These are phyloP conservation scores for Pseudocercospora ulei DNA, from an alignment of 2,329 filamentous ascomycete genomes.

Conservation along the genomic window DNA sequence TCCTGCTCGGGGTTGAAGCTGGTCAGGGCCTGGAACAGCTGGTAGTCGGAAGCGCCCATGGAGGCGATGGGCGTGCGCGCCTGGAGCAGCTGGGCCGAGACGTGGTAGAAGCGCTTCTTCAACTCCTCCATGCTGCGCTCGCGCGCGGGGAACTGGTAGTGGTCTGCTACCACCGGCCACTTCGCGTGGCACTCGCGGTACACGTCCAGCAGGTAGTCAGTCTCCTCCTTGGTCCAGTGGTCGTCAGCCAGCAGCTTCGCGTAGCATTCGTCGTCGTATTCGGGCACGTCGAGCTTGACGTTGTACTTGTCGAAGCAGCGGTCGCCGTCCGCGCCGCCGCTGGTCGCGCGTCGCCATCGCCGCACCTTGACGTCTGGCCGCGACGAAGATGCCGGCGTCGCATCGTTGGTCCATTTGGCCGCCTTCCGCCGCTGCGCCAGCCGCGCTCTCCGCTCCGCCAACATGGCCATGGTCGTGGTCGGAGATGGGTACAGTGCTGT, in stretches of 20 bases:
- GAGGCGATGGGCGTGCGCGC: constrained; percentile 68
- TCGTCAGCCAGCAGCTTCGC: constrained; percentile 59
- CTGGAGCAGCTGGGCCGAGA: constrained; percentile 73
- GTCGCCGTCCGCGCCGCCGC: constrained; percentile 7
- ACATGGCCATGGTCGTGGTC: too few species aligned
- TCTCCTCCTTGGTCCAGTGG: constrained; percentile 87
- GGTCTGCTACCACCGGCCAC: constrained; percentile 86
- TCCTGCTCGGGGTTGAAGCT: constrained; percentile 79
- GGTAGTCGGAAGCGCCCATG: constrained; percentile 81
- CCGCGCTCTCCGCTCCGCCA: constrained; percentile 3
- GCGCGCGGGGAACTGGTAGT: constrained; percentile 47
- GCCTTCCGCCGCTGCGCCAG: constrained; percentile 15
- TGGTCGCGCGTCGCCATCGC: constrained; percentile 13
- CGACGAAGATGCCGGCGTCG: neutral
- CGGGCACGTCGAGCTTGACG: constrained; percentile 63
- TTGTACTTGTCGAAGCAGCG: constrained; percentile 75
- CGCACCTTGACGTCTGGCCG: constrained; percentile 8
- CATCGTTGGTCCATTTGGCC: constrained; percentile 15
- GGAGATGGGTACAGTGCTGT: too few species aligned
- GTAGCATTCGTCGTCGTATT: constrained; percentile 84
- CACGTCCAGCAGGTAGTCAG: constrained; percentile 73
- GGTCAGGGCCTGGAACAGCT: constrained; percentile 70
- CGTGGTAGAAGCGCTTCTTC: constrained; percentile 80
- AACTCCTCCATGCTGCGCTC: constrained; percentile 73
- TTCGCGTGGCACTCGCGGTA: constrained; percentile 72